Percentiles rank a stretch among this genome's conserved stretches.
Evolutionary conservation across 2,329 filamentous ascomycete genomes (phyloP).

Genomic region (Ophiocordyceps camponoti-saundersi): DNA sequence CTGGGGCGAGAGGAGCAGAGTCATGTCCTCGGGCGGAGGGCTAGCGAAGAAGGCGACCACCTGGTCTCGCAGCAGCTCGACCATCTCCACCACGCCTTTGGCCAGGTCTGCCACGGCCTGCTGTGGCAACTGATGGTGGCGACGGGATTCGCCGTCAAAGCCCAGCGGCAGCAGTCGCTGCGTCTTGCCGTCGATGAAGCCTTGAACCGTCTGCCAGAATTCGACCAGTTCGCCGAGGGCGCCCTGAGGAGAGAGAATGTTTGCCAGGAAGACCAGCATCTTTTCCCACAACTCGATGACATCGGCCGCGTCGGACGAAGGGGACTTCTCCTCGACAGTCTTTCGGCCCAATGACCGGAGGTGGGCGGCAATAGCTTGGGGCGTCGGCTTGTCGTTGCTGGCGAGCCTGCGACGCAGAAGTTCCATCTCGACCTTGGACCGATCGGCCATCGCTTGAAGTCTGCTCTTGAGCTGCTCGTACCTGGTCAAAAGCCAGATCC

Average conservation of each 20-base stretch:
- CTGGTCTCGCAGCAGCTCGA: constrained; percentile 65
- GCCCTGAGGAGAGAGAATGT: constrained; percentile 61
- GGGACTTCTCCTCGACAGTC: constrained; percentile 39
- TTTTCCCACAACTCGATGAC: constrained; percentile 90
- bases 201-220: constrained; percentile 84
- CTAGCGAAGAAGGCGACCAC: constrained; percentile 73
- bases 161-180: constrained; percentile 66
- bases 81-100: constrained; percentile 65
- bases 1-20: constrained; percentile 67
- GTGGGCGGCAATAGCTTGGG: constrained; percentile 55
- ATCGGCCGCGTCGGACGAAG: constrained; percentile 59
- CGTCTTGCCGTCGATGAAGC: constrained; percentile 74
- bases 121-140: constrained; percentile 63
- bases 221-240: constrained; percentile 79
- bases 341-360: constrained; percentile 58
- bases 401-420: constrained; percentile 71
- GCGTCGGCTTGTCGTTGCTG: constrained; percentile 51
- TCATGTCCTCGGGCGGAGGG: constrained; percentile 79
- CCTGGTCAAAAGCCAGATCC: constrained; percentile 82
- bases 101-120: constrained; percentile 57
- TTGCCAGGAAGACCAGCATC: constrained; percentile 55
- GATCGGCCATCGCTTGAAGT: constrained; percentile 63
- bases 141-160: constrained; percentile 63
- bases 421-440: constrained; percentile 84
- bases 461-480: constrained; percentile 81